Evolutionary conservation across 2,329 filamentous ascomycete genomes (phyloP).

Genomic region (Cordyceps cicadae): DNA sequence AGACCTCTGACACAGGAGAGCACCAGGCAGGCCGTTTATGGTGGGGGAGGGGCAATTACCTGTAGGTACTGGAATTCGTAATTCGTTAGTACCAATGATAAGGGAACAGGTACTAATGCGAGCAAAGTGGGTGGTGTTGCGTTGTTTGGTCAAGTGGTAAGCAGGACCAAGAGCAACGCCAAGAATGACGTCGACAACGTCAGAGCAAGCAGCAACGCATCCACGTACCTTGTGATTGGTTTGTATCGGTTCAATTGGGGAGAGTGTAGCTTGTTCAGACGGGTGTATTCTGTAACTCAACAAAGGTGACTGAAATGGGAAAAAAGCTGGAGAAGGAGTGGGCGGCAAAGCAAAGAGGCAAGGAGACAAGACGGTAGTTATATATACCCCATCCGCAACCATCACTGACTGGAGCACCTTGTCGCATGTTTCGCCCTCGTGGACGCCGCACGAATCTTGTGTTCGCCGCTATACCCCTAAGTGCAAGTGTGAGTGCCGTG

Average conservation of each 20-base stretch:
- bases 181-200: no score
- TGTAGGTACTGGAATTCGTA: no score
- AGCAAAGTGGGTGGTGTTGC: background rate
- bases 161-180: no score
- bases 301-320: background rate
- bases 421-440: constrained; percentile 2
- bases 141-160: no score
- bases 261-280: background rate
- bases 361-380: constrained; percentile 2
- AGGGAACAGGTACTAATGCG: no score
- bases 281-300: background rate
- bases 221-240: background rate
- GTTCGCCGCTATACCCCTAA: constrained; percentile 44
- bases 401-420: background rate
- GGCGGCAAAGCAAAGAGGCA: background rate
- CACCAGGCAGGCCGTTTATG: background rate
- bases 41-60: constrained; percentile 12
- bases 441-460: constrained; percentile 10
- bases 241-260: background rate
- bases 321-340: background rate
- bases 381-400: constrained; percentile 1
- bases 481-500: constrained; percentile 42
- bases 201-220: background rate
- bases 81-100: no score
- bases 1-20: background rate